These are phyloP conservation scores for Epichloe hybrida DNA, from an alignment of 2,329 filamentous ascomycete species.

Conservation along the genomic window DNA sequence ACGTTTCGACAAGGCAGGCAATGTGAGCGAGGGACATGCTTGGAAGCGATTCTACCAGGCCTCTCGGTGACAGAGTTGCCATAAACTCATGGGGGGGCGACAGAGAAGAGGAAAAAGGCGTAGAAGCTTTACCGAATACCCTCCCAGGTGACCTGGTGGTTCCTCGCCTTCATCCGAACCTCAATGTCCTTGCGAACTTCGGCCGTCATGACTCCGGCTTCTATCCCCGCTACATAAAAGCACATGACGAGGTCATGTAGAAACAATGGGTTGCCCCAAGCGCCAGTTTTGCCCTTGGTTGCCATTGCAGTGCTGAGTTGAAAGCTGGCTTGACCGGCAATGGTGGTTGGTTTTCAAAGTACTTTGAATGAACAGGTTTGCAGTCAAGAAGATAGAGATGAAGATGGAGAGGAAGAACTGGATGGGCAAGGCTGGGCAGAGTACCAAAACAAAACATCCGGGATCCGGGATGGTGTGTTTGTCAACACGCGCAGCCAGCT, in stretches of 20 bases:
- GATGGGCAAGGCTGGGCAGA: too few relatives aligned
- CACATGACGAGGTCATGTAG: conserved; percentile 20
- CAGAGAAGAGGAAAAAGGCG: neutral
- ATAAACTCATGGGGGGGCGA: too few relatives aligned
- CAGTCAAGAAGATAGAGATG: too few relatives aligned
- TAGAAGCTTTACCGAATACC: conserved; percentile 25
- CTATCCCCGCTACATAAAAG: conserved; percentile 18
- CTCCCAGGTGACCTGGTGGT: conserved; percentile 28
- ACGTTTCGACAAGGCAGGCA: too few relatives aligned
- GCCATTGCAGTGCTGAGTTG: neutral
- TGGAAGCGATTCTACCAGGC: neutral
- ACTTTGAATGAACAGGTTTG: too few relatives aligned
- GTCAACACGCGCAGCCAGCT: neutral
- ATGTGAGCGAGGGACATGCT: too few relatives aligned
- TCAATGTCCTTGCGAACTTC: conserved; percentile 19
- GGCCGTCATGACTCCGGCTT: conserved; percentile 14
- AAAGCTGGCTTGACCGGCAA: neutral
- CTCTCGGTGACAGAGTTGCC: too few relatives aligned
- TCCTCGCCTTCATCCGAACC: conserved; percentile 17
- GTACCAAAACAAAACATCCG: too few relatives aligned
- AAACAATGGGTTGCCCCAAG: conserved; percentile 13
- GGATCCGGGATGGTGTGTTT: neutral
- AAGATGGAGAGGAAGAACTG: too few relatives aligned
- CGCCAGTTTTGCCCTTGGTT: neutral
- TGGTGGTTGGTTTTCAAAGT: too few relatives aligned